phyloP scores from a whole-genome alignment of 2,329 filamentous ascomycete genomes.

The Sporothrix euskadiensis region DNA sequence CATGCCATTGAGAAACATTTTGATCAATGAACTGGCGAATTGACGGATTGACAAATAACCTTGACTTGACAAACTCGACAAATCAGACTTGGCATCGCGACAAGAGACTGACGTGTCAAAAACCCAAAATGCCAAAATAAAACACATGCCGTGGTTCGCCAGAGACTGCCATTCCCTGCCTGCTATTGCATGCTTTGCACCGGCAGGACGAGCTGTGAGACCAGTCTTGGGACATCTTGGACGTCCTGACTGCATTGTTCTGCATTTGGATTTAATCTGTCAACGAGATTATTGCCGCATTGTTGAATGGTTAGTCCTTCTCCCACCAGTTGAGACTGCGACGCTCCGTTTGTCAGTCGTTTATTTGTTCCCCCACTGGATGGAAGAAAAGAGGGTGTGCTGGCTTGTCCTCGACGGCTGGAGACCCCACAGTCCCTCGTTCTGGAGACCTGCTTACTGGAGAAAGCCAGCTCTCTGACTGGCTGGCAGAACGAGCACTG shows the following conservation, averaged over 20 bases:
- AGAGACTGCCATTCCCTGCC: neutral
- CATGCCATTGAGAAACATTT: constrained; percentile 1
- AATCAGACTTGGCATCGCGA: neutral
- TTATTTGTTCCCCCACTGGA: neutral
- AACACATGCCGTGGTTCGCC: constrained; percentile 9
- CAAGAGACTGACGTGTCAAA: neutral
- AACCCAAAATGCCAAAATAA: neutral
- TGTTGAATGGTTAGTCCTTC: neutral
- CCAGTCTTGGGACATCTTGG: neutral
- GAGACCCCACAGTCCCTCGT: constrained; percentile 3
- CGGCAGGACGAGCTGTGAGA: constrained; percentile 11
- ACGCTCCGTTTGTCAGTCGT: neutral
- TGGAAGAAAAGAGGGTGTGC: neutral
- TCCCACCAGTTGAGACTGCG: neutral
- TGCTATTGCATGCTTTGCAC: neutral
- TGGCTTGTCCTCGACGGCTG: constrained; percentile 4
- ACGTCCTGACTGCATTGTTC: neutral
- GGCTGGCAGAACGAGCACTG: neutral
- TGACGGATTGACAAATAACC: neutral
- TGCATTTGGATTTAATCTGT: neutral
- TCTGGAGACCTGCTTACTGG: neutral
- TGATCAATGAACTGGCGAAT: neutral
- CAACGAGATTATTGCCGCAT: neutral
- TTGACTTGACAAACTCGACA: neutral
- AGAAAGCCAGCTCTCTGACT: neutral